Base-by-base conservation (phyloP, 164 flowering plant species). In the Chloranthus sessilifolius region DNA sequence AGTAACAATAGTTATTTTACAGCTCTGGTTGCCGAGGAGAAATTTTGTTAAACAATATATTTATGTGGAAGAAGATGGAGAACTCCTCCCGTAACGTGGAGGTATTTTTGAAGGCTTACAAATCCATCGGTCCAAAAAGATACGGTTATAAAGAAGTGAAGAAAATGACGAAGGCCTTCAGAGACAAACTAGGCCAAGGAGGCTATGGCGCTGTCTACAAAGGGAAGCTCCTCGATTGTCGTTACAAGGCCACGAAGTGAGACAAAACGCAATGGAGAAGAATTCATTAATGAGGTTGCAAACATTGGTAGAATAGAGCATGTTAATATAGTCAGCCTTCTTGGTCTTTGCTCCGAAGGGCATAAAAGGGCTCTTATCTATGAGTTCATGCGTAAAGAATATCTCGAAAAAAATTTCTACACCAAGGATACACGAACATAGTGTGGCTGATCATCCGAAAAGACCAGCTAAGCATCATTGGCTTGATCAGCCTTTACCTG, bases 271-370 rank as follows among this genome's bases (percentile, higher is more conserved):
- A 37, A 37, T 17, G 47, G 47, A 7, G 11, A 37, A 52, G 55
- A 52, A 10, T 52, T 52, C 55, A 52, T 52, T 21, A 52, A 37
- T 17, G 55, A 52, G 26, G 30, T 52, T 26, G 34, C 45, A 6
- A 52, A 43, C 23, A 52, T 52, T 9, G 44, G 55, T 3, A 52
- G 55, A 34, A 27, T 52, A 9, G 23, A 52, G n/a, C 55, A 52
- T 27, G 44, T 52, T 23, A 52, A 52, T 26, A 44, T 52, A 20
- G 45, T 52, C 25, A 43, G 55, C 31, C 43, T 52, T 27, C 34
- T 52, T 11, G 55, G 55, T 10, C 38, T 52, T 33, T 52, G 45
- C 55, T 37, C 20, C 19, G 55, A 52, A 39, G 44, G 34, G 23
- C 7, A 34, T 14, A 37, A 52, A 24, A 36, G 34, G 17, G 53